Percentiles rank a stretch among this genome's conserved stretches.
Conservation (phyloP, 2,329 filamentous ascomycete genomes). For the Fusarium verticillioides region DNA sequence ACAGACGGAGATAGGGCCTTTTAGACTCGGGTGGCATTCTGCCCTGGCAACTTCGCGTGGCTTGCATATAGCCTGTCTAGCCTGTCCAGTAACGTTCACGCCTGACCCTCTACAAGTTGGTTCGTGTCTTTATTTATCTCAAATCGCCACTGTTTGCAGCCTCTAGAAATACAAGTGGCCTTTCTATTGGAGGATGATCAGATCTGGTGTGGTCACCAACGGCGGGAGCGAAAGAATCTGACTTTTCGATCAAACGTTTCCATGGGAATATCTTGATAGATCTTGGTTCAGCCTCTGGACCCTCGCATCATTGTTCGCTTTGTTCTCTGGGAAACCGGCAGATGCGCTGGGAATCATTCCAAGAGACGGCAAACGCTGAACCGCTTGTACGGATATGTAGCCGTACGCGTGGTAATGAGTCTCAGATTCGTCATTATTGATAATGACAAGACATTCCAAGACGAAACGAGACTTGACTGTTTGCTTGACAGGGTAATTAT, state of each 20-base stretch:
- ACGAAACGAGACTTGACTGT: background rate
- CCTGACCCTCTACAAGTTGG: conserved; percentile 13
- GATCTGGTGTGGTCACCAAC: conserved; percentile 25
- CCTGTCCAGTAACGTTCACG: background rate
- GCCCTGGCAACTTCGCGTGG: conserved; percentile 19
- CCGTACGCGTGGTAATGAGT: background rate
- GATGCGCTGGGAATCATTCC: conserved; percentile 8
- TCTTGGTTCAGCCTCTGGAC: conserved; percentile 57
- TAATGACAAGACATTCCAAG: background rate
- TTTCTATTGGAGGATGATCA: conserved; percentile 15
- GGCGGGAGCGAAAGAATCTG: conserved; percentile 9
- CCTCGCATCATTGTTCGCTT: conserved; percentile 57
- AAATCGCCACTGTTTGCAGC: conserved; percentile 5
- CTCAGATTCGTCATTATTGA: conserved; percentile 5
- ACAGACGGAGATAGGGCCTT: background rate
- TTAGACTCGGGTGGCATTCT: conserved; percentile 11
- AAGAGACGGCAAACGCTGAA: background rate
- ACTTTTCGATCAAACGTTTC: conserved; percentile 5
- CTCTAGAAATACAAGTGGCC: conserved; percentile 2
- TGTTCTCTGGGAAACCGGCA: conserved; percentile 21
- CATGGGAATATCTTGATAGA: background rate
- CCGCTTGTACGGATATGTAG: background rate
- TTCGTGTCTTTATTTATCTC: conserved; percentile 30
- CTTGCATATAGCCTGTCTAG: conserved; percentile 5
- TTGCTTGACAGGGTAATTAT: background rate